Conservation (phyloP, 345 rosid species). For the Salix exigua region DNA sequence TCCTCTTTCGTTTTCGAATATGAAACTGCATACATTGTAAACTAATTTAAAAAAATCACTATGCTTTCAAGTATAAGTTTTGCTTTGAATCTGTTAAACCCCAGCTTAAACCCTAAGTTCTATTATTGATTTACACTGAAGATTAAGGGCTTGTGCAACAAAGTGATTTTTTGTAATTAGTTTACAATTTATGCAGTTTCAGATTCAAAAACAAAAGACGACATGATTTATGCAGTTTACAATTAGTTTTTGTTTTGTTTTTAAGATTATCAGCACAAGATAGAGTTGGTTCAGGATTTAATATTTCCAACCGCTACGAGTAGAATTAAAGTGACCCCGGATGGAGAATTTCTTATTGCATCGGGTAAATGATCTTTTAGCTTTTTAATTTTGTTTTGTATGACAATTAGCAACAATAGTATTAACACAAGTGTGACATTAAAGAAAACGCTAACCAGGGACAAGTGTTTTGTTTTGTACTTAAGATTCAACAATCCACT, state of each 20-base stretch:
- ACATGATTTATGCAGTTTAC: background rate
- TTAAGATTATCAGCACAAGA: conserved; percentile 40
- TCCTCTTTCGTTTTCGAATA: no score
- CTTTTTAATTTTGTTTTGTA: conserved; percentile 5
- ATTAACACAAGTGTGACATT: no score
- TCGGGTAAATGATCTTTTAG: conserved; percentile 47
- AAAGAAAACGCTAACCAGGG: no score
- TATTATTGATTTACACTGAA: background rate
- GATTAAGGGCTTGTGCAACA: no score
- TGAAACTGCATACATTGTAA: background rate
- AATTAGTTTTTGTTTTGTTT: conserved; percentile 3
- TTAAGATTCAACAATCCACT: no score
- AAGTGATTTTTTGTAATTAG: background rate
- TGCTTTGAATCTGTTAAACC: background rate
- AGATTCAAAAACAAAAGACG: background rate
- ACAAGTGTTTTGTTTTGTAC: no score
- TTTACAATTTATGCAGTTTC: background rate
- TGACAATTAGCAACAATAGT: no score
- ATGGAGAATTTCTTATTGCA: conserved; percentile 76
- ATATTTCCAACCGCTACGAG: conserved; percentile 78
- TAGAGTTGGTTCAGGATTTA: conserved; percentile 73
- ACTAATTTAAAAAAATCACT: background rate
- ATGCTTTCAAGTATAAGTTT: background rate
- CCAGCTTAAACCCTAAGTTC: background rate
- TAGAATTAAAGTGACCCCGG: conserved; percentile 73